Percentiles rank a stretch among this genome's conserved stretches.
Conservation (phyloP, 441 rosid species). For the Isatis lusitanica region DNA sequence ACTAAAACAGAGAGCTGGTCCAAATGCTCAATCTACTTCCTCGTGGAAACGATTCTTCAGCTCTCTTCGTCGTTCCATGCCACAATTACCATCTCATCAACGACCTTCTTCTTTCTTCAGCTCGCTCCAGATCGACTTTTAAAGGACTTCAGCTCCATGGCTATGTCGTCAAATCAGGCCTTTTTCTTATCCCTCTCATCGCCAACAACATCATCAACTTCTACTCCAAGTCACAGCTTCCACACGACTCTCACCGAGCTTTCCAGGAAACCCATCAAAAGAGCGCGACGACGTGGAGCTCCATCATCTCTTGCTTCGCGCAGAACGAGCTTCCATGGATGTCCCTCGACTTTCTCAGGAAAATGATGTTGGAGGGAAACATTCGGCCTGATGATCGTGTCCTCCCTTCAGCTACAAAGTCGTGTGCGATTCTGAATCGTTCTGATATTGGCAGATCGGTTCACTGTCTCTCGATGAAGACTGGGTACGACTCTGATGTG, state of each 20-base stretch:
- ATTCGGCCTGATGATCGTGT: constrained; percentile 71
- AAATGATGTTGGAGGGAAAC: constrained; percentile 44
- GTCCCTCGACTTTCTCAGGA: constrained; percentile 63
- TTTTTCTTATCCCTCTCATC: constrained; percentile 64
- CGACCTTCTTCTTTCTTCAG: constrained; percentile 58
- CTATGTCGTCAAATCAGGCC: constrained; percentile 64
- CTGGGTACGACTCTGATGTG: constrained; percentile 63
- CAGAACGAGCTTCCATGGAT: constrained; percentile 79
- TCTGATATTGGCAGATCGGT: constrained; percentile 58
- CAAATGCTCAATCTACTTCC: constrained; percentile 3
- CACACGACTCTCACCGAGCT: constrained; percentile 50
- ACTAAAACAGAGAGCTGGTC: background rate
- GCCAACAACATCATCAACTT: constrained; percentile 79
- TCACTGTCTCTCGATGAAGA: constrained; percentile 60
- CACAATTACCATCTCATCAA: constrained; percentile 47
- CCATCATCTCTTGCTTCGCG: constrained; percentile 69
- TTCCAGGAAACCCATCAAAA: constrained; percentile 52
- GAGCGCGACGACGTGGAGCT: constrained; percentile 86
- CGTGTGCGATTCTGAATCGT: constrained; percentile 66
- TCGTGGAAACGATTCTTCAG: background rate
- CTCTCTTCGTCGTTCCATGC: constrained; percentile 30
- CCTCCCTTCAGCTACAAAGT: constrained; percentile 70
- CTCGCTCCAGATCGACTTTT: constrained; percentile 49
- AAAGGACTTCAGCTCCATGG: constrained; percentile 79
- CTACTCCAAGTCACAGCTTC: constrained; percentile 78